Base-by-base conservation (phyloP, 352 stramenopile genomes). In the Phytophthora uliginosa region DNA sequence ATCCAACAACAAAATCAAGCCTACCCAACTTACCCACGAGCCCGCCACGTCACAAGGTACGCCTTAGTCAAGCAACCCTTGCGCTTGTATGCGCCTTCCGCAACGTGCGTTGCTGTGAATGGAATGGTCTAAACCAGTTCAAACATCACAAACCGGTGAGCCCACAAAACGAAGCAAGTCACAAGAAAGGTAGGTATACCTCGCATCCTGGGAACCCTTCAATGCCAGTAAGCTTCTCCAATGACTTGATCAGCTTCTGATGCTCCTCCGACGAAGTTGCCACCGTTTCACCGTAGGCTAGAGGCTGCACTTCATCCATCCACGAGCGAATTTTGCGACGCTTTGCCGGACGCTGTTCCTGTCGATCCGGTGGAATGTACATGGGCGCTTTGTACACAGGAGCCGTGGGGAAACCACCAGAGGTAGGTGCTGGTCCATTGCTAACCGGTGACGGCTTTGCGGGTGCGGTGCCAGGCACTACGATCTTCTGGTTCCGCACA, bases 261-360 rank as follows among this genome's bases (percentile, higher is more conserved):
- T 97, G 86, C 54, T 93, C 87, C 24, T 94, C 83, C 1, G 87
- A 94, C n/a, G 74, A 82, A 1, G 76, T 45, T 40, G 84, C 67
- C 50, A 97, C 36, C 24, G 74, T 79, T 36, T 95, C 83, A 8
- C 90, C 90, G 58, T 84, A 92, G 36, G 76, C 59, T 7, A 97
- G 69, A 24, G 87, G 83, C 10, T 83, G 33, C 4, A 95, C 90
- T 12, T 95, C 88, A 50, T 97, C 90, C 63, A 92, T 78, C 90
- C 90, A 97, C 51, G 90, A 93, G 12, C 90, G 88, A 51, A 97
- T 95, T 82, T 97, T 97, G 34, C 90, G 88, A 33, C 88, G 86
- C 73, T 97, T 97, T 0, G 87, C 66, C 22, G 84, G 78, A 22
- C 85, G 85, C 24, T 82, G 68, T 3, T 91, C 82, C 42, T 85